phyloP scores from a whole-genome alignment of 768 basidiomycete species.

The Naganishia antarctica region DNA sequence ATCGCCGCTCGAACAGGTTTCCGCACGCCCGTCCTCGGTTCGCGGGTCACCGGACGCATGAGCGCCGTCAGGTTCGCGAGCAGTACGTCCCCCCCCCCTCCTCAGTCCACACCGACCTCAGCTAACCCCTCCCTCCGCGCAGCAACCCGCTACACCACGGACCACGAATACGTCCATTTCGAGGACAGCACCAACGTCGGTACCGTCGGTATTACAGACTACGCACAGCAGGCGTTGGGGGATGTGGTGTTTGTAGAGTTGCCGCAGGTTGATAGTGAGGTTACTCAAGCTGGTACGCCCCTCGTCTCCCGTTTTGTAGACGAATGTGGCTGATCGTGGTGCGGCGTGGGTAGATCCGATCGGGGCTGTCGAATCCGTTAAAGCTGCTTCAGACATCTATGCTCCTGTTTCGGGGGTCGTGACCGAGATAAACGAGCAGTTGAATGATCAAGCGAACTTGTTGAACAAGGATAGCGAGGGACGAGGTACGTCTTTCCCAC shows the following conservation, averaged over 20 bases:
- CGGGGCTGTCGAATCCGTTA: slow-evolving; percentile 92
- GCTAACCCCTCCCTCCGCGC: slow-evolving; percentile 7
- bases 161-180: slow-evolving; percentile 79
- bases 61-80: slow-evolving; percentile 25
- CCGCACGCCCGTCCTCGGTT: not conserved
- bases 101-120: not conserved
- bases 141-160: slow-evolving; percentile 76
- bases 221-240: slow-evolving; percentile 84
- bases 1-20: not conserved
- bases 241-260: slow-evolving; percentile 98
- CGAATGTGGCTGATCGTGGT: slow-evolving; percentile 34
- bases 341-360: slow-evolving; percentile 59
- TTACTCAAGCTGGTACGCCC: slow-evolving; percentile 69
- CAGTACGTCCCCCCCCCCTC: slow-evolving; percentile 6
- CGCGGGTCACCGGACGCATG: not conserved
- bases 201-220: slow-evolving; percentile 78
- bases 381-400: slow-evolving; percentile 94
- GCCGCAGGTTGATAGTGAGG: slow-evolving; percentile 59
- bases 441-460: slow-evolving; percentile 66
- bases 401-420: slow-evolving; percentile 86
- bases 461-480: slow-evolving; percentile 83
- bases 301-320: not conserved
- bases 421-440: slow-evolving; percentile 67
- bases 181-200: slow-evolving; percentile 74
- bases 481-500: slow-evolving; percentile 58